A percentile compares a stretch with the other conserved stretches of the same genome.
These are phyloP conservation scores for Dothideomycetes sp. DNA, from an alignment of 2,329 filamentous ascomycete species.

Conservation along the genomic window DNA sequence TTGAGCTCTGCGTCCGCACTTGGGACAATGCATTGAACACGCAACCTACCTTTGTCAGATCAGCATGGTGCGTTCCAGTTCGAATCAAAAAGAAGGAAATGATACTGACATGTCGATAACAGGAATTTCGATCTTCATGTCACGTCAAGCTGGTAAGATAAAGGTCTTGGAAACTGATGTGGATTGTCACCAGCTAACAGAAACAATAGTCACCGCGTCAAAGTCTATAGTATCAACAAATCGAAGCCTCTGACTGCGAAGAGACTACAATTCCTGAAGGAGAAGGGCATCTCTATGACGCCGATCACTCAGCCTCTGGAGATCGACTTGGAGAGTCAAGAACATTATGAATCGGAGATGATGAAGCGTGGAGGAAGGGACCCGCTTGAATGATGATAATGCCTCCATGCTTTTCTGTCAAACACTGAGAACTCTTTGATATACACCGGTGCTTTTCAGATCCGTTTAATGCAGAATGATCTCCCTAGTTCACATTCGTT, in stretches of 20 bases:
- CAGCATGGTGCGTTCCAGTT: slow-evolving; percentile 25
- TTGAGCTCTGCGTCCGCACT: slow-evolving; percentile 32
- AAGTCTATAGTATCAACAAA: slow-evolving; percentile 52
- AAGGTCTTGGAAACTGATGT: background rate
- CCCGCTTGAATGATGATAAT: slow-evolving; percentile 35
- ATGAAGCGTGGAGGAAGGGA: slow-evolving; percentile 28
- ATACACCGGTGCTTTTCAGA: too few species aligned
- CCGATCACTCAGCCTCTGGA: slow-evolving; percentile 44
- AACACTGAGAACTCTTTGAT: too few species aligned
- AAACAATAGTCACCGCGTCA: slow-evolving; percentile 40
- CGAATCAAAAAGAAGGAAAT: slow-evolving; percentile 3
- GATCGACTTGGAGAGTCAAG: slow-evolving; percentile 38
- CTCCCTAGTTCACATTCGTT: too few species aligned
- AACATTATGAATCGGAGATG: slow-evolving; percentile 38
- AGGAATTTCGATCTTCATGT: slow-evolving; percentile 57
- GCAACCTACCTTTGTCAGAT: slow-evolving; percentile 31
- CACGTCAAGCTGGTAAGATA: slow-evolving; percentile 38
- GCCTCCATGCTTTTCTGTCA: too few species aligned
- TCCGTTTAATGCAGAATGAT: too few species aligned
- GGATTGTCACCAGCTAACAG: background rate
- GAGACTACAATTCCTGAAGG: slow-evolving; percentile 42
- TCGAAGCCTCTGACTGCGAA: slow-evolving; percentile 35
- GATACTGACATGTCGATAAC: slow-evolving; percentile 18
- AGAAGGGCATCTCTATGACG: slow-evolving; percentile 34
- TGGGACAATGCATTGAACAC: slow-evolving; percentile 38